Evolutionary conservation across 495 filamentous ascomycete species (phyloP), one percentile per base, ranked within the genome.

Genomic region (Rostrohypoxylon terebratum): DNA sequence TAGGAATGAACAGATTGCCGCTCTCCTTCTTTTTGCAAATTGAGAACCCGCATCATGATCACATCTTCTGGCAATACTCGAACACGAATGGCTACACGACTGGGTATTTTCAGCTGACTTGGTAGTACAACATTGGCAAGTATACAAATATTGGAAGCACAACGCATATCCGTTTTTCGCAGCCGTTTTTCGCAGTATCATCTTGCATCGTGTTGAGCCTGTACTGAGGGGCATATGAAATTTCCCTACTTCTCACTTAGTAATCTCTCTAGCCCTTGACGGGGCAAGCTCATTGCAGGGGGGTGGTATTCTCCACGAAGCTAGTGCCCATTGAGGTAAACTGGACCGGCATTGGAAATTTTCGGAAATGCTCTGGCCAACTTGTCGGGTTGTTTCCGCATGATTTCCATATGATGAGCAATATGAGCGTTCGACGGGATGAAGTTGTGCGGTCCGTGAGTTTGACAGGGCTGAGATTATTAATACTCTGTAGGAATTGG

Each of bases 391-490:
- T 51, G 59, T 60, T 67, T 67, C 63, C 45, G 71, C 71, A 74
- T 70, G 71, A 74, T 70, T 28, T 67, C 58, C 71, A 69, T 74
- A 74, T 69, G 71, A 74, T 70, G 62, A 74, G 71, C 50, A 69
- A 69, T 74, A 69, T 67, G 58, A 74, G 71, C 13, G 59, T 51
- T 20, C 51, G 70, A 65, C 58, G 55, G 44, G 60, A 50, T 59
- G 21, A 47, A 54, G 63, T 21, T 25, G 25, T 42, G 60, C 9
- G 58, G 71, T 51, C 61, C 58, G 54, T 66, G 73, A 42, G 67
- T 47, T 74, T 61, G 68, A 69, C 75, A 77, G 67, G 75, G 75
- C 75, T 74, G 73, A 77, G 66, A 77, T 66, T 64, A 1, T 45
- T 21, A 21, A 57, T 63, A 18, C 23, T 53, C 36, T 38, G n/a